Evolutionary conservation across 768 basidiomycete species (phyloP).

Genomic region (Termitomyces sp.): DNA sequence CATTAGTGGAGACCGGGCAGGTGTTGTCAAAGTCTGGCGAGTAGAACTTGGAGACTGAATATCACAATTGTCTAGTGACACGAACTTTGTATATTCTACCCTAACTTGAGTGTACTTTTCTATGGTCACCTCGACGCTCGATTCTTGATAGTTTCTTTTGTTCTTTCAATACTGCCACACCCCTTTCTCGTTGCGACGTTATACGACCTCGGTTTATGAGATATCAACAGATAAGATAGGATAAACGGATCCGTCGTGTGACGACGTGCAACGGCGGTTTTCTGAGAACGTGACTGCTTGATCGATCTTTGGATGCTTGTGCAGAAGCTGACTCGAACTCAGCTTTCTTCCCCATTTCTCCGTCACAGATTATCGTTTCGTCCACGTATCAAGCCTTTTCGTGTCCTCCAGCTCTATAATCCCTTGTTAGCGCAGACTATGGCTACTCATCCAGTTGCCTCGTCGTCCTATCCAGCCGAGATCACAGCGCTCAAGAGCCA

Average conservation of each 20-base stretch:
- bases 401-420: conserved; percentile 7
- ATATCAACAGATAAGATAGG: conserved; percentile 7
- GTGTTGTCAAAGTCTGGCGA: conserved; percentile 88
- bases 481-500: conserved; percentile 40
- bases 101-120: not conserved
- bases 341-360: conserved; percentile 24
- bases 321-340: conserved; percentile 25
- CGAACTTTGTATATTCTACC: not conserved
- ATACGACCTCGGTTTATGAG: not conserved
- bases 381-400: conserved; percentile 21
- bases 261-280: not conserved
- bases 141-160: not conserved
- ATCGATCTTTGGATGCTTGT: conserved; percentile 35
- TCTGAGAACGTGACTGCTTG: conserved; percentile 27
- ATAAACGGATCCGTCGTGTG: conserved; percentile 1
- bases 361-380: conserved; percentile 24
- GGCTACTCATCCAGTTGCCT: conserved; percentile 46
- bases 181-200: not conserved
- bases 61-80: not conserved
- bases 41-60: conserved; percentile 46
- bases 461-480: conserved; percentile 47
- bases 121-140: not conserved
- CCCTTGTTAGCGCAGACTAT: conserved; percentile 21
- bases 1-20: conserved; percentile 87
- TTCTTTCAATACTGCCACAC: not conserved